These are phyloP conservation scores for Hibiscus syriacus DNA, from an alignment of 345 rosid genomes.

Conservation along the genomic window DNA sequence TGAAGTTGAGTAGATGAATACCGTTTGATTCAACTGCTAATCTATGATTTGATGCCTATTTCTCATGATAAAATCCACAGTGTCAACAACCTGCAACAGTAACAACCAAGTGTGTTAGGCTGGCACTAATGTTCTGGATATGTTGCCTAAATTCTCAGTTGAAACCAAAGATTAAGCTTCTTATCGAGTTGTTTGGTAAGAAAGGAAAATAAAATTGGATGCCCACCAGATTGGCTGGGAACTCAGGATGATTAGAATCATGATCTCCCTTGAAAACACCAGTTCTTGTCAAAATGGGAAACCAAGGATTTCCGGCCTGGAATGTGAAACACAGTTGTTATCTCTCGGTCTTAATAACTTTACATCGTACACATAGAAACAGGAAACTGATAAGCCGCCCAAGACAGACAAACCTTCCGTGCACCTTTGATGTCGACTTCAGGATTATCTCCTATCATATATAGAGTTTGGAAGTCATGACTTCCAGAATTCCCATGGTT, in stretches of 20 bases:
- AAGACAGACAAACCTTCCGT: conserved; percentile 34
- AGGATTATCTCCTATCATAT: conserved; percentile 89
- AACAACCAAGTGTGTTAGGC: not conserved
- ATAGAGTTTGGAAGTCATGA: conserved; percentile 47
- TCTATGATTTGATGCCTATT: conserved; percentile 22
- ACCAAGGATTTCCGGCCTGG: conserved; percentile 83
- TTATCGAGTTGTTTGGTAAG: not conserved
- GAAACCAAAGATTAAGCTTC: not conserved
- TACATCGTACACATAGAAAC: not conserved
- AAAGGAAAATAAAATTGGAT: not conserved
- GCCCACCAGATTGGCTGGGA: conserved; percentile 64
- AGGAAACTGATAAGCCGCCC: not conserved
- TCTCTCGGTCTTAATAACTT: not conserved
- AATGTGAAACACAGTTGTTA: not conserved
- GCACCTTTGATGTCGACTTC: conserved; percentile 71
- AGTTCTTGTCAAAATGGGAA: conserved; percentile 81
- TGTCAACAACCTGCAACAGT: conserved; percentile 62
- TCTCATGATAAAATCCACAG: conserved; percentile 53
- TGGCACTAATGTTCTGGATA: not conserved
- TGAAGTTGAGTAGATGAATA: not conserved
- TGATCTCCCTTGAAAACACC: conserved; percentile 75
- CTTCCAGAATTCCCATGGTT: conserved; percentile 12
- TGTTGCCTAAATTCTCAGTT: not conserved
- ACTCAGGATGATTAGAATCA: conserved; percentile 34
- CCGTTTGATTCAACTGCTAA: not conserved